Conservation (phyloP, 2,329 filamentous ascomycete species). For the Monosporascus cannonballus region DNA sequence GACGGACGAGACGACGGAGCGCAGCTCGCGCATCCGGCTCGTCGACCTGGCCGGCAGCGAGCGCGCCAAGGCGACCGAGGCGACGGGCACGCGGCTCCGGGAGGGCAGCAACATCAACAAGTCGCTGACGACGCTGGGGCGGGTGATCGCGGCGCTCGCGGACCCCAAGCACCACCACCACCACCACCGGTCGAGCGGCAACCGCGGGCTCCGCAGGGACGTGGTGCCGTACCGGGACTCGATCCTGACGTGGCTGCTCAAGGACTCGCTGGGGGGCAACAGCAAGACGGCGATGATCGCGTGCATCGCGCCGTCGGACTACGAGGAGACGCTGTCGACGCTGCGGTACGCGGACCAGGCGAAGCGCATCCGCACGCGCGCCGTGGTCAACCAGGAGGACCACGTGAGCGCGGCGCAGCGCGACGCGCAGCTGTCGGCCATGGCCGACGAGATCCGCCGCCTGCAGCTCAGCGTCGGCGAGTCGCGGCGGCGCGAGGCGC, state of each 20-base stretch:
- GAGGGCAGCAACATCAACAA: slow-evolving; percentile 99
- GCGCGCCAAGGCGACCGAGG: slow-evolving; percentile 90
- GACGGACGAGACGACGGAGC: slow-evolving; percentile 95
- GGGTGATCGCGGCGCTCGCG: slow-evolving; percentile 88
- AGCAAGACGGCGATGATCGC: slow-evolving; percentile 99
- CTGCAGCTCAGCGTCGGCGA: slow-evolving; percentile 73
- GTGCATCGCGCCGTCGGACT: slow-evolving; percentile 90
- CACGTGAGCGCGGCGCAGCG: slow-evolving; percentile 86
- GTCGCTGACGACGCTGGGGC: slow-evolving; percentile 88
- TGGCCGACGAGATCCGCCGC: slow-evolving; percentile 88
- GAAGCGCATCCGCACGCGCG: slow-evolving; percentile 91
- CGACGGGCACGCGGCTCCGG: slow-evolving; percentile 81
- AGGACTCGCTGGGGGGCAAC: slow-evolving; percentile 93
- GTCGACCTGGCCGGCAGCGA: slow-evolving; percentile 95
- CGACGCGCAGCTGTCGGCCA: slow-evolving; percentile 87
- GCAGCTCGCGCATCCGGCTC: slow-evolving; percentile 85
- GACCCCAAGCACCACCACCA: slow-evolving; percentile 53
- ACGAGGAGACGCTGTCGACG: slow-evolving; percentile 94
- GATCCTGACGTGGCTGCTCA: slow-evolving; percentile 76
- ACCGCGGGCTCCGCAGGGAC: slow-evolving; percentile 41
- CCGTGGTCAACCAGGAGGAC: slow-evolving; percentile 85
- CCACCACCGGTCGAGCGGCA: slow-evolving; percentile 35
- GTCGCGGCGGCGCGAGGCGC: slow-evolving; percentile 63
- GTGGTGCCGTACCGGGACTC: slow-evolving; percentile 92
- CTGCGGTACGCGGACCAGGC: slow-evolving; percentile 96